Evolutionary conservation across 1,284 basidiomycete genomes (phyloP).

Genomic region (Sanguinoderma infundibulare): DNA sequence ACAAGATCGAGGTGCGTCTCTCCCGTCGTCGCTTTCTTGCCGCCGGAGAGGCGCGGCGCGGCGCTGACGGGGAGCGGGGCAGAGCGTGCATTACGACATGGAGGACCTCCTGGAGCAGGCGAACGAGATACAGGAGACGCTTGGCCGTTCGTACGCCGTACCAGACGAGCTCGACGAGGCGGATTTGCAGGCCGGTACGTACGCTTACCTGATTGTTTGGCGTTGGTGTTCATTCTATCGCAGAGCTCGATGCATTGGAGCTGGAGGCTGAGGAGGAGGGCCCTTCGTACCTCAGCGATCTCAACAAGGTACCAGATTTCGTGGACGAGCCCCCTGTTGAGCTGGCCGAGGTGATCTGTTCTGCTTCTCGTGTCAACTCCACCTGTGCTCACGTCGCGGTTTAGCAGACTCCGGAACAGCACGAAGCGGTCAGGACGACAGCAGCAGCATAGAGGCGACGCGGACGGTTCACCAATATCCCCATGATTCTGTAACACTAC

Average conservation of each 20-base stretch:
- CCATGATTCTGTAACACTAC: conserved; percentile 17
- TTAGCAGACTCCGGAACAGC: conserved; percentile 27
- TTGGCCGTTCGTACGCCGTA: conserved; percentile 93
- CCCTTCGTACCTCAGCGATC: conserved; percentile 82
- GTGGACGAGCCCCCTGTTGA: conserved; percentile 86
- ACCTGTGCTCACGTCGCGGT: background rate
- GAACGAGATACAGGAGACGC: conserved; percentile 95
- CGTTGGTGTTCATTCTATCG: conserved; percentile 6
- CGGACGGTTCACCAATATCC: conserved; percentile 2
- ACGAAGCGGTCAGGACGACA: conserved; percentile 38
- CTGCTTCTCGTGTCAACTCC: background rate
- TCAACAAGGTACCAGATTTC: conserved; percentile 89
- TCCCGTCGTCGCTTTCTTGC: background rate
- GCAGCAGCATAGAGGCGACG: conserved; percentile 22
- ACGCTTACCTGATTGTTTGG: background rate
- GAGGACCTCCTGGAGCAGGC: conserved; percentile 97
- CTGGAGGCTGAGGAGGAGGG: conserved; percentile 90
- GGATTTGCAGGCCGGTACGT: conserved; percentile 92
- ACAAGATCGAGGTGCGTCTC: conserved; percentile 91
- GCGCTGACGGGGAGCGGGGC: background rate
- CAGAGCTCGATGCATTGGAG: conserved; percentile 89
- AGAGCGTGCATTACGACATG: conserved; percentile 98
- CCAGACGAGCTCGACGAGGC: conserved; percentile 98
- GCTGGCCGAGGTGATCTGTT: conserved; percentile 51
- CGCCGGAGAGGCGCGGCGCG: background rate